phyloP scores from a whole-genome alignment of 768 basidiomycete genomes.

The Kwoniella sp. region DNA sequence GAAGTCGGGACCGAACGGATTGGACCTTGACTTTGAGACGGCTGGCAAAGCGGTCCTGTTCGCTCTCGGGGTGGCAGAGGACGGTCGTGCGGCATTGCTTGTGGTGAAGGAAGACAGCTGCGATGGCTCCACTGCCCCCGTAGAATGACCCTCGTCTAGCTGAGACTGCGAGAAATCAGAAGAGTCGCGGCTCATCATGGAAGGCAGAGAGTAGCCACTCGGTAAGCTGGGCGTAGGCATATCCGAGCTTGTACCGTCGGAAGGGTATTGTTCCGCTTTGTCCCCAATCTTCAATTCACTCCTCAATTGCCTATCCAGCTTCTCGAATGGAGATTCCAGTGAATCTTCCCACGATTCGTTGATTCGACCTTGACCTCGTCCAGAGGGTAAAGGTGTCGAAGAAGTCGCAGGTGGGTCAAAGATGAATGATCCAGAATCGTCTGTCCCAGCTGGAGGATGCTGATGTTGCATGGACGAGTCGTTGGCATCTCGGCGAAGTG shows the following conservation, averaged over 20 bases:
- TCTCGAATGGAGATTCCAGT: conserved; percentile 72
- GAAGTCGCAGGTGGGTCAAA: conserved; percentile 67
- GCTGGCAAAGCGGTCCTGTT: neutral
- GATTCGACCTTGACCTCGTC: conserved; percentile 6
- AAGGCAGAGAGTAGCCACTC: conserved; percentile 35
- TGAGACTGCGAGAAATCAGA: conserved; percentile 4
- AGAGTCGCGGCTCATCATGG: conserved; percentile 3
- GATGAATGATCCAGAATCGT: conserved; percentile 69
- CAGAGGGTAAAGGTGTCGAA: conserved; percentile 70
- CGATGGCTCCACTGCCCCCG: conserved; percentile 28
- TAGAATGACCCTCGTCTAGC: conserved; percentile 23
- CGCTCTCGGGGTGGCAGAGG: conserved; percentile 17
- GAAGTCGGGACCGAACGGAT: conserved; percentile 59
- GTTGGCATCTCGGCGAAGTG: conserved; percentile 18
- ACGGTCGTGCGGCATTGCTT: conserved; percentile 1
- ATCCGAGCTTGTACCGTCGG: conserved; percentile 8
- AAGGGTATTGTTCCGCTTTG: conserved; percentile 6
- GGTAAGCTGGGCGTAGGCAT: conserved; percentile 42
- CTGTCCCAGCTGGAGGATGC: conserved; percentile 53
- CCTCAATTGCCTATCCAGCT: conserved; percentile 57
- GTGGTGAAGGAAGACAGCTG: conserved; percentile 4
- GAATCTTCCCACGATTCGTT: conserved; percentile 65
- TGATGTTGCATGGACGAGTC: conserved; percentile 13
- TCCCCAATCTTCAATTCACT: conserved; percentile 41
- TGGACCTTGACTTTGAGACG: neutral